Percentiles rank a stretch among this genome's conserved stretches.
These are phyloP conservation scores for Aphanocladium album DNA, from an alignment of 2,329 filamentous ascomycete species.

Conservation along the genomic window DNA sequence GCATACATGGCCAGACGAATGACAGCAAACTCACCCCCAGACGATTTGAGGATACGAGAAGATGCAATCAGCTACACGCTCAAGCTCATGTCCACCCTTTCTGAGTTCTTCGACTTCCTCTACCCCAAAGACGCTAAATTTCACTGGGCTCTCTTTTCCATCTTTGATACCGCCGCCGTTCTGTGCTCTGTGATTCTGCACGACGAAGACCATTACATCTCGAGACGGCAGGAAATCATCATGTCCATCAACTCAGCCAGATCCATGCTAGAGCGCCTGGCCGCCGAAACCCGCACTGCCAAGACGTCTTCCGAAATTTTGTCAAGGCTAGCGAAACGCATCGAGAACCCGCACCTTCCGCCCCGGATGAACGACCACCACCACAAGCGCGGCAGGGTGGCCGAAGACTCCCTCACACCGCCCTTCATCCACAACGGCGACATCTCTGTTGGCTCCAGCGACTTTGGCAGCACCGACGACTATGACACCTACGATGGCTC, in stretches of 20 bases:
- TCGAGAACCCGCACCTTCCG: conserved; percentile 1
- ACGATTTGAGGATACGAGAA: conserved; percentile 33
- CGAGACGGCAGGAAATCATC: conserved; percentile 35
- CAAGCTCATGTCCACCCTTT: conserved; percentile 35
- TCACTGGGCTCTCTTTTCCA: conserved; percentile 43
- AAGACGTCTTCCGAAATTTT: conserved; percentile 29
- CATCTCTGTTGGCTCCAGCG: conserved; percentile 3
- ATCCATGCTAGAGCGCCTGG: conserved; percentile 28
- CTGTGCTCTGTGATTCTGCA: conserved; percentile 48
- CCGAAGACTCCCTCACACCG: conserved; percentile 14
- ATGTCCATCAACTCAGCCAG: conserved; percentile 33
- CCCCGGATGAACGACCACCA: conserved; percentile 1
- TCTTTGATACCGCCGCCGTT: conserved; percentile 47
- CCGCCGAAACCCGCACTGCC: conserved; percentile 26
- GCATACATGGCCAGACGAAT: conserved; percentile 37
- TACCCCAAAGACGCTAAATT: conserved; percentile 37
- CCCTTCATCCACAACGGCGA: conserved; percentile 8
- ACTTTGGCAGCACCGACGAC: conserved; percentile 10
- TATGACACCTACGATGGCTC: conserved; percentile 2
- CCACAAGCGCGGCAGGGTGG: conserved; percentile 12
- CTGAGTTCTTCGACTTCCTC: conserved; percentile 16
- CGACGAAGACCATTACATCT: conserved; percentile 37
- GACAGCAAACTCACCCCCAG: conserved; percentile 21
- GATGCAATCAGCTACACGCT: conserved; percentile 40
- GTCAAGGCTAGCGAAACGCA: conserved; percentile 23